phyloP scores from a whole-genome alignment of 192 early-diverging fungal species.

The Coemansia sp. region DNA sequence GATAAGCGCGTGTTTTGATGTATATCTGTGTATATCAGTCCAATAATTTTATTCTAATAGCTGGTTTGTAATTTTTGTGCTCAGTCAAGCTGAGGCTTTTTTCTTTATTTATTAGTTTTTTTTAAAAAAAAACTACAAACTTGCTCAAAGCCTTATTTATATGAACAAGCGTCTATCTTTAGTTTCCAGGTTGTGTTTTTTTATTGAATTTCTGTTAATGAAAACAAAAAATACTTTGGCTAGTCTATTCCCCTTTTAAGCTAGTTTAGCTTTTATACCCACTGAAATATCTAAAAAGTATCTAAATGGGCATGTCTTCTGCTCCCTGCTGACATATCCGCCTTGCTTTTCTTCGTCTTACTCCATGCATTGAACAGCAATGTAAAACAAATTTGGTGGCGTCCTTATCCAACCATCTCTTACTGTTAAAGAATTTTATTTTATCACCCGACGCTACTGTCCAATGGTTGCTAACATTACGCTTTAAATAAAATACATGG shows the following conservation, averaged over 20 bases:
- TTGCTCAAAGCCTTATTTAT: no score
- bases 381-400: conserved; percentile 4
- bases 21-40: not conserved
- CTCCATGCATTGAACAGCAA: conserved; percentile 12
- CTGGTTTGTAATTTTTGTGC: not conserved
- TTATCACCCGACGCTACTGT: not conserved
- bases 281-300: not conserved
- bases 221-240: no score
- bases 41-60: not conserved
- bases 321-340: not conserved
- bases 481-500: not conserved
- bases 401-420: not conserved
- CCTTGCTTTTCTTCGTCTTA: not conserved
- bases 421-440: not conserved
- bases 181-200: no score
- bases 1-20: not conserved
- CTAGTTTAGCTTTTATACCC: not conserved
- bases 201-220: no score
- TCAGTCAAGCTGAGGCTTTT: not conserved
- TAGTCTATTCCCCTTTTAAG: no score
- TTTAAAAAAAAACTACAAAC: no score
- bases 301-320: not conserved
- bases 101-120: not conserved
- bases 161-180: no score
- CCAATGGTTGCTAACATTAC: not conserved